Evolutionary conservation across 371 early-diverging fungal genomes (phyloP), one percentile per base, ranked within the genome.

Genomic region (Zychaea mexicana): DNA sequence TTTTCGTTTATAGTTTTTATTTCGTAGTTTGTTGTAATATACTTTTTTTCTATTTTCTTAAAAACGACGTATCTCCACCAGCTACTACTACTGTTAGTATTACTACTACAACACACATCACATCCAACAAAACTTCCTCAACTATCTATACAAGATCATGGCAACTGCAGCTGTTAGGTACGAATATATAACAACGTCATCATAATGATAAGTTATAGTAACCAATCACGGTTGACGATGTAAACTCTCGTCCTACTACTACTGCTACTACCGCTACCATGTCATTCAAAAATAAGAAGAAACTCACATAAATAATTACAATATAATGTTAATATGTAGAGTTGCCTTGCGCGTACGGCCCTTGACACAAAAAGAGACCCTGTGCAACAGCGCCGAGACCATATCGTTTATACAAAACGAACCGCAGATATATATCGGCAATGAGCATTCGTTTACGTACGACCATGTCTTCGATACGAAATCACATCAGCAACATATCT

Each of bases 391-490:
- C 55, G 79, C 82, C 32, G 90, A 90, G 73, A 88, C 91, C 66
- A 83, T 94, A 39, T 72, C 86, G 17, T 81, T 83, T 64, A 78
- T 86, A 47, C 86, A 86, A 26, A 76, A 84, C 52, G 78, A 86
- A 42, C 85, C 88, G 3, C 86, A 88, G 53, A 84, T 90, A 26
- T 64, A 83, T 33, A 83, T 90, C 19, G 88, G 87, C 27, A 79
- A 84, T 32, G 88, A 90, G 53, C 84, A 85, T 42, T 84, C 87
- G 3, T 97, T 95, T 77, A 89, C 91, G 57, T 97, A 89, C 64
- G 96, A 98, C 76, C 78, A 90, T 67, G 92, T 92, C 9, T 97
- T 92, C 73, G 88, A 89, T 26, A 81, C 87, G 15, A 84, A 88
- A 27, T 65, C 89, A 7, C 46, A 70, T 26, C 98, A 98, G 74